Percentiles rank a stretch among this genome's conserved stretches.
These are phyloP conservation scores for Penicillium sp. DNA, from an alignment of 2,329 filamentous ascomycete genomes.

Conservation along the genomic window DNA sequence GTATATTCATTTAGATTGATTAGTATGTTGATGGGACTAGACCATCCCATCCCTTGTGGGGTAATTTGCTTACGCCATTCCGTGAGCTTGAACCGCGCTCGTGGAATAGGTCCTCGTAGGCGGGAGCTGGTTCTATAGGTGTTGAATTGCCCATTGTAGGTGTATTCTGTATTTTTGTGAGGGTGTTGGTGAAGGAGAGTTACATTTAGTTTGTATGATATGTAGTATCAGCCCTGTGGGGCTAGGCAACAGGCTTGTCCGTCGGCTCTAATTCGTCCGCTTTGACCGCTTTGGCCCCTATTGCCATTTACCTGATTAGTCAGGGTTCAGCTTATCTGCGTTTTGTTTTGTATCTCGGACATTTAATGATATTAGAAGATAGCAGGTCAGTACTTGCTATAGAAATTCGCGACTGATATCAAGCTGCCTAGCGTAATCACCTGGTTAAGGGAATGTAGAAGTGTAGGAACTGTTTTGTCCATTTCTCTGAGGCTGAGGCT, in stretches of 20 bases:
- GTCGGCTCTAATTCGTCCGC: background rate
- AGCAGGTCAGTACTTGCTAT: no score
- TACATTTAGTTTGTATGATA: background rate
- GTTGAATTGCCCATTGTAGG: constrained; percentile 4
- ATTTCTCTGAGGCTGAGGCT: background rate
- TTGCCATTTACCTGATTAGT: background rate
- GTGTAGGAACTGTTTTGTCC: no score
- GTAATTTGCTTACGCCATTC: constrained; percentile 8
- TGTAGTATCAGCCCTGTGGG: background rate
- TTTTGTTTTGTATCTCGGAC: no score
- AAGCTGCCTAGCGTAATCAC: no score
- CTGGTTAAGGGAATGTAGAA: no score
- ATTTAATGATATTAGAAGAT: no score
- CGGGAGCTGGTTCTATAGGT: constrained; percentile 10
- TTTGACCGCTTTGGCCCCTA: background rate
- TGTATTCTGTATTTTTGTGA: background rate
- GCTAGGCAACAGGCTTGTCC: background rate
- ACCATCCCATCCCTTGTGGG: background rate
- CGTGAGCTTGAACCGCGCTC: constrained; percentile 6
- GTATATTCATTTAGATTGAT: background rate
- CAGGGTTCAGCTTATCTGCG: background rate
- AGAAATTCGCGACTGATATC: no score
- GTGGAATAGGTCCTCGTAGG: constrained; percentile 19
- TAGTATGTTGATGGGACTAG: background rate
- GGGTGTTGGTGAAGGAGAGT: background rate